Percentiles rank a stretch among this genome's conserved stretches.
These are phyloP conservation scores for Suillus paluster DNA, from an alignment of 768 basidiomycete genomes.

Conservation along the genomic window DNA sequence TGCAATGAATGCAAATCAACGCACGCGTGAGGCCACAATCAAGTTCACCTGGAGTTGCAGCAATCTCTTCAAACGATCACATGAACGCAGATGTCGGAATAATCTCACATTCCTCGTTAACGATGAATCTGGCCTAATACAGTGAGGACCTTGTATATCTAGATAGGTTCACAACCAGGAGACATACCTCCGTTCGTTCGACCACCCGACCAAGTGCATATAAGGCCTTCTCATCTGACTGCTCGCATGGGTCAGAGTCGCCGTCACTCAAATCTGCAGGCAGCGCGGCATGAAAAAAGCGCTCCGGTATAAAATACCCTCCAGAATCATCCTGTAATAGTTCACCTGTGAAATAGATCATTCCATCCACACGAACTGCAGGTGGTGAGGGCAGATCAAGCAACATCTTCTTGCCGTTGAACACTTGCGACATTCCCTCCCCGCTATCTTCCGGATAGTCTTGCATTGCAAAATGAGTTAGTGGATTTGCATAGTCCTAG, in stretches of 20 bases:
- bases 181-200: constrained; percentile 8
- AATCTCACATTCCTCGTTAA: constrained; percentile 14
- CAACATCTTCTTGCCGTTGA: constrained; percentile 36
- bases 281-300: constrained; percentile 16
- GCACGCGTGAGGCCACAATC: neutral
- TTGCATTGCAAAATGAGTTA: constrained; percentile 24
- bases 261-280: neutral
- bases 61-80: constrained; percentile 18
- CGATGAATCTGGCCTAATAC: constrained; percentile 15
- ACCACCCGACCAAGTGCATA: constrained; percentile 12
- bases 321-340: constrained; percentile 12
- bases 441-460: constrained; percentile 33
- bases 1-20: neutral
- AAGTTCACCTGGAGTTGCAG: neutral
- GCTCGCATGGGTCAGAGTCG: neutral
- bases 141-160: neutral
- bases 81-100: constrained; percentile 12
- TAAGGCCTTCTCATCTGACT: neutral
- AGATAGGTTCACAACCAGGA: neutral
- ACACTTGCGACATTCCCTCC: constrained; percentile 24
- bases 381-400: constrained; percentile 31
- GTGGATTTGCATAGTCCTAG: constrained; percentile 33
- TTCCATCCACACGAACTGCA: constrained; percentile 17
- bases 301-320: constrained; percentile 20
- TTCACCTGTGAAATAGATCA: constrained; percentile 30